Evolutionary conservation across 306 rosid species (phyloP).

Genomic region (Vigna trinervia): DNA sequence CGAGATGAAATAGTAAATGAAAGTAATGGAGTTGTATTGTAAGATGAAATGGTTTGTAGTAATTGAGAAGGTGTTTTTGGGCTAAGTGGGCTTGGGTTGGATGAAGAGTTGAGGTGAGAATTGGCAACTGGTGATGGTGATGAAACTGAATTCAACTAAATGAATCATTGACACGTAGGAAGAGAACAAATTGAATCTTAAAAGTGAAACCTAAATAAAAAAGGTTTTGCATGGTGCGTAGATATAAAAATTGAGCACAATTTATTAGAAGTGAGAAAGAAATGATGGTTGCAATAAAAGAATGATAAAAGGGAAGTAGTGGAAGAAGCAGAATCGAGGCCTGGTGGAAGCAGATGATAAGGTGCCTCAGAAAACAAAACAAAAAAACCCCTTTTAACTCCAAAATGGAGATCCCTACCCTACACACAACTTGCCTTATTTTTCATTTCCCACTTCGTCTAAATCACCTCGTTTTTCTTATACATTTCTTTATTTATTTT

Average conservation of each 20-base stretch:
- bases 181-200: constrained; percentile 5
- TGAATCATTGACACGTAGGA: background rate
- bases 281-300: constrained; percentile 49
- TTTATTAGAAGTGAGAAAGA: constrained; percentile 23
- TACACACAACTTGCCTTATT: constrained; percentile 59
- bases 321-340: constrained; percentile 57
- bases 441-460: constrained; percentile 49
- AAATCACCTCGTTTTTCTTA: constrained; percentile 16
- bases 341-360: constrained; percentile 53
- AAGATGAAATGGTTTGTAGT: too few species aligned
- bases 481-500: too few species aligned
- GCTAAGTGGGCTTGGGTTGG: constrained; percentile 1
- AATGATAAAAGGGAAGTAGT: constrained; percentile 52
- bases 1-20: too few species aligned
- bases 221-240: constrained; percentile 40
- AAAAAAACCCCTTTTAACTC: constrained; percentile 31
- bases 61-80: background rate
- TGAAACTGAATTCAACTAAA: background rate
- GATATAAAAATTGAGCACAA: background rate
- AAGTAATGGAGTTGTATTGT: too few species aligned
- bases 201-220: constrained; percentile 11
- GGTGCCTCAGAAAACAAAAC: constrained; percentile 45
- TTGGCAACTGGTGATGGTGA: background rate
- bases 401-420: constrained; percentile 53
- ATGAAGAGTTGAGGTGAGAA: background rate